Evolutionary conservation across 495 filamentous ascomycete genomes (phyloP), one percentile per base, ranked within the genome.

Genomic region (Physcia stellaris): DNA sequence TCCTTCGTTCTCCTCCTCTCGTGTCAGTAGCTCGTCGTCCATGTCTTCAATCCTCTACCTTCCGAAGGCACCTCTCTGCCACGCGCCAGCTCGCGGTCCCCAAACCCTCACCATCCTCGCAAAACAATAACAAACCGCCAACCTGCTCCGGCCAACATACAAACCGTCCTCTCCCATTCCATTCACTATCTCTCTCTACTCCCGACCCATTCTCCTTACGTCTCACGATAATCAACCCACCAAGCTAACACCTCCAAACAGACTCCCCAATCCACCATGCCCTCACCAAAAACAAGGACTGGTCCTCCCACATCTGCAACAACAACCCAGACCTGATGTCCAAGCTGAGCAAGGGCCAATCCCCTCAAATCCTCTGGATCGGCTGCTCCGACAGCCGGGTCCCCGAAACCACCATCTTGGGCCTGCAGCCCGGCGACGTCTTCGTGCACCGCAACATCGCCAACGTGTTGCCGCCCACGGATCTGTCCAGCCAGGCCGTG

Each of bases 371-470:
- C 52, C 76, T 94, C 47, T 94, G 86, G 86, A 68, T 94, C 47
- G 86, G 86, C 50, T 94, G 86, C 70, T 82, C 84, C 45, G 86
- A 94, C 67, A 83, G 79, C 15, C 81, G 86, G 42, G 78, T 81
- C 52, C 86, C 86, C 1, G 86, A 94, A 56, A 93, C 86, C 9
- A 86, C 79, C 39, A 63, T 94, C 48, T 68, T 86, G 4, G 75
- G 77, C 46, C 69, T 86, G 32, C 66, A 85, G 42, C 86, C 86
- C 3, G 86, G 86, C 47, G 85, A 94, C 48, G 77, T 93, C 47
- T 94, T 94, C 58, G 79, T 85, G 38, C 86, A 93, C 68, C 83
- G 86, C 56, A 94, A 94, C 67, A 90, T 94, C 58, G 86, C 85
- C 56, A 94, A 94, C 63, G 70, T 90, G 58, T 57, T 94, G 36